These are phyloP conservation scores for Acanthamoeba divionensis DNA, from an alignment of 208 protist species.

Conservation along the genomic window DNA sequence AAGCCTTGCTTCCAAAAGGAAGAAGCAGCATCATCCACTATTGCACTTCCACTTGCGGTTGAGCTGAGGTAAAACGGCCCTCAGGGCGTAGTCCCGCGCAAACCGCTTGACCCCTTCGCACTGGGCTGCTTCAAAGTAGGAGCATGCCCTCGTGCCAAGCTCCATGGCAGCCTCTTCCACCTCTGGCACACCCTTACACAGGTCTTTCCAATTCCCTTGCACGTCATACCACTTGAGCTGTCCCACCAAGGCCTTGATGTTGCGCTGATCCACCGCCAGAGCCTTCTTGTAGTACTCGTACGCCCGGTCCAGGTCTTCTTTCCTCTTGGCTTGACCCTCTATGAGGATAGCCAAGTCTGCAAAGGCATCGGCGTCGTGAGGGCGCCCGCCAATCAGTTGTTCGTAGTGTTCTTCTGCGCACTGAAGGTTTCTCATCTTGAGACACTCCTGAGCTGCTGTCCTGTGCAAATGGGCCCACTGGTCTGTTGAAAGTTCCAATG, in stretches of 20 bases:
- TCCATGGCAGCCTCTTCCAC: background rate
- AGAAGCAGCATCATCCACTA: too few species aligned
- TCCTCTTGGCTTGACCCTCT: background rate
- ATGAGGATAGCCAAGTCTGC: conserved; percentile 4
- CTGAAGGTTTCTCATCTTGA: conserved; percentile 35
- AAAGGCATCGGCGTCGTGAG: background rate
- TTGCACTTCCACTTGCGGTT: background rate
- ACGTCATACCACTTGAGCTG: background rate
- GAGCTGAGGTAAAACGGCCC: background rate
- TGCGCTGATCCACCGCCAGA: background rate
- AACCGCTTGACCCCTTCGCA: background rate
- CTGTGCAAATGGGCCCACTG: background rate
- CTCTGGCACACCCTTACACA: background rate
- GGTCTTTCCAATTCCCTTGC: background rate
- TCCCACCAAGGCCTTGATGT: conserved; percentile 10
- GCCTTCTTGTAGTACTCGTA: background rate
- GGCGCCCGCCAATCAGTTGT: too few species aligned
- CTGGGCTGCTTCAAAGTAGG: conserved; percentile 11
- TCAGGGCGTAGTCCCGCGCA: conserved; percentile 22
- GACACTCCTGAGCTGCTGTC: background rate
- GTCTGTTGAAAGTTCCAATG: background rate
- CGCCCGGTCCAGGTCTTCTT: background rate
- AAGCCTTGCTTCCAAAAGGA: too few species aligned
- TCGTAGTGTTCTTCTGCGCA: too few species aligned
- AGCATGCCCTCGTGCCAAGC: too few species aligned